These are phyloP conservation scores for Leccinum rimulosum DNA, from an alignment of 768 basidiomycete species.

Conservation along the genomic window DNA sequence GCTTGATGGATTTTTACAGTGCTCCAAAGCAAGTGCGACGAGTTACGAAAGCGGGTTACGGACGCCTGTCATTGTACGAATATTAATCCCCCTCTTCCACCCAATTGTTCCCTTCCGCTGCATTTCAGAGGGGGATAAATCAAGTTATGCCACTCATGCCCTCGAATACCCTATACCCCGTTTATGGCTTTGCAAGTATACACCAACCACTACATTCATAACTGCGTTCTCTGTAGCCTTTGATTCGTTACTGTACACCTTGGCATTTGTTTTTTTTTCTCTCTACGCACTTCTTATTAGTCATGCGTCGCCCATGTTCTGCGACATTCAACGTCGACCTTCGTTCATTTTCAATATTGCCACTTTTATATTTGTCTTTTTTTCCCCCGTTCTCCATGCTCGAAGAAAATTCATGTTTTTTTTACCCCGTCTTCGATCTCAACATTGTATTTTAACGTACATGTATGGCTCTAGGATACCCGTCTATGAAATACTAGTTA, in stretches of 20 bases:
- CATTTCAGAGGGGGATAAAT: constrained; percentile 29
- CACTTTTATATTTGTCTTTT: neutral
- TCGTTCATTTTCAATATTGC: constrained; percentile 4
- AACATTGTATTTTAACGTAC: constrained; percentile 18
- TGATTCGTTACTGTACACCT: constrained; percentile 28
- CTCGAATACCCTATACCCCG: constrained; percentile 23
- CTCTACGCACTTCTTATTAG: constrained; percentile 10
- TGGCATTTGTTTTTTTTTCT: neutral
- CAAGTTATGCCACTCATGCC: neutral
- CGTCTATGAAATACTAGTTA: constrained; percentile 7
- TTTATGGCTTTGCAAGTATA: constrained; percentile 29
- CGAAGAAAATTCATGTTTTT: neutral
- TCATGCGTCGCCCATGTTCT: constrained; percentile 2
- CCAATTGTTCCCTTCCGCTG: constrained; percentile 38
- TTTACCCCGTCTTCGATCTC: neutral
- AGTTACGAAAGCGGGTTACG: constrained; percentile 46
- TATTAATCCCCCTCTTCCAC: constrained; percentile 40
- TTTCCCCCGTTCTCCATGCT: constrained; percentile 1
- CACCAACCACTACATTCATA: constrained; percentile 27
- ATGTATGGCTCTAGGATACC: constrained; percentile 18
- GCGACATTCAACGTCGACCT: constrained; percentile 14
- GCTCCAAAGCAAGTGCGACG: constrained; percentile 47
- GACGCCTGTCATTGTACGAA: constrained; percentile 46
- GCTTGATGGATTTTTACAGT: constrained; percentile 30
- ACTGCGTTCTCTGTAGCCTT: constrained; percentile 27